A percentile compares a stretch with the other conserved stretches of the same genome.
phyloP scores from a whole-genome alignment of 139 green algal species.

The Coelastrella sp. region DNA sequence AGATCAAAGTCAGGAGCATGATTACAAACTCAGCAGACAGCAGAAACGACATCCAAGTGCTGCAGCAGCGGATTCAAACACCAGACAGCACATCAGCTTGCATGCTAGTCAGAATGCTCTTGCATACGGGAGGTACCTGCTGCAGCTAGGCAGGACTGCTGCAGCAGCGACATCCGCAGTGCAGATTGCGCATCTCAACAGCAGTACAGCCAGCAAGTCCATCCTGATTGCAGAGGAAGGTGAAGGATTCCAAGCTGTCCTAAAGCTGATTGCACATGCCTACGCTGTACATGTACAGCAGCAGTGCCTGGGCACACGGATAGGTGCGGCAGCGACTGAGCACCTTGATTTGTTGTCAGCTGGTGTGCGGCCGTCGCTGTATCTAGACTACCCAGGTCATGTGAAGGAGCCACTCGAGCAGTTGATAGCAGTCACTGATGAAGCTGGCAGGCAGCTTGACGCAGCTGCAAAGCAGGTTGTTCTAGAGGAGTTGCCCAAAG shows the following conservation, averaged over 20 bases:
- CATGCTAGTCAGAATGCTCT: slow-evolving; percentile 10
- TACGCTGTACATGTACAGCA: slow-evolving; percentile 50
- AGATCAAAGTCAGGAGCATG: slow-evolving; percentile 19
- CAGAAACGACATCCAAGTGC: background rate
- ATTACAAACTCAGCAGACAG: background rate
- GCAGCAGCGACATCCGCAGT: background rate
- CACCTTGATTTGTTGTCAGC: slow-evolving; percentile 27
- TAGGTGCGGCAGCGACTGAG: slow-evolving; percentile 46
- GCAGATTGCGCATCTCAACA: slow-evolving; percentile 3
- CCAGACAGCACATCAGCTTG: background rate
- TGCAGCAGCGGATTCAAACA: slow-evolving; percentile 3
- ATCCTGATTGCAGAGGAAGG: slow-evolving; percentile 26
- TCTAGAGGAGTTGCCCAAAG: slow-evolving; percentile 28
- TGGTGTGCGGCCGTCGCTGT: slow-evolving; percentile 37
- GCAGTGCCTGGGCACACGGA: slow-evolving; percentile 48
- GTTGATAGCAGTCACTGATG: slow-evolving; percentile 6
- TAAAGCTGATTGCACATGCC: slow-evolving; percentile 45
- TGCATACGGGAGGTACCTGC: slow-evolving; percentile 36
- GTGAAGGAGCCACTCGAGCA: slow-evolving; percentile 23
- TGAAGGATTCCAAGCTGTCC: slow-evolving; percentile 12
- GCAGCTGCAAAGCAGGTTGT: background rate
- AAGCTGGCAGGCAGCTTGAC: slow-evolving; percentile 5
- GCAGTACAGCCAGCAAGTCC: slow-evolving; percentile 1
- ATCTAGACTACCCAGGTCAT: slow-evolving; percentile 36
- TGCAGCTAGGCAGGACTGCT: slow-evolving; percentile 38